Evolutionary conservation across 1,284 basidiomycete genomes (phyloP).

Genomic region (Cryptococcus wingfieldii): DNA sequence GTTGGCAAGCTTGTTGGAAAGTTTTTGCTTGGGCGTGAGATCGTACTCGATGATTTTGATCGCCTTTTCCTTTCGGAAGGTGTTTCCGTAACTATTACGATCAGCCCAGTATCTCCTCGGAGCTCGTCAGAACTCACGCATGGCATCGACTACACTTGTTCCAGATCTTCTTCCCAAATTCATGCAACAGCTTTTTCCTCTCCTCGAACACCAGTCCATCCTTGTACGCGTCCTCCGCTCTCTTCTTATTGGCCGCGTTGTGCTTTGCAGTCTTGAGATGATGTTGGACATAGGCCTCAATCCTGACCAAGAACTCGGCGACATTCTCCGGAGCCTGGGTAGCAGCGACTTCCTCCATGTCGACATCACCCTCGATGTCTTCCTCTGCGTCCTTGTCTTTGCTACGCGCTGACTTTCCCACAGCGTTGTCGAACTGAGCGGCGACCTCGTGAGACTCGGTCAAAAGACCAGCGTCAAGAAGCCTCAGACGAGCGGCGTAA

Average conservation of each 20-base stretch:
- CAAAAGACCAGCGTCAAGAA: conserved; percentile 85
- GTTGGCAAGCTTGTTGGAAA: conserved; percentile 56
- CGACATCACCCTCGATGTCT: conserved; percentile 43
- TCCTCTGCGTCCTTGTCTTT: conserved; percentile 49
- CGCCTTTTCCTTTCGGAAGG: conserved; percentile 88
- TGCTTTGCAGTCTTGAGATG: conserved; percentile 57
- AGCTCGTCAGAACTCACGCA: conserved; percentile 59
- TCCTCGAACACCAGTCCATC: conserved; percentile 81
- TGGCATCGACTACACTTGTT: conserved; percentile 71
- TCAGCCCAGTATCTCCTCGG: neutral
- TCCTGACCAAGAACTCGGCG: conserved; percentile 63
- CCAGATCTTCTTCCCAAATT: conserved; percentile 69
- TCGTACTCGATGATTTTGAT: conserved; percentile 95
- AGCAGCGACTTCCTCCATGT: conserved; percentile 33
- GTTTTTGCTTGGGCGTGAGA: conserved; percentile 73
- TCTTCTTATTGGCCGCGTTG: conserved; percentile 53
- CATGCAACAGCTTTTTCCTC: conserved; percentile 74
- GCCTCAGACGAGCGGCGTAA: conserved; percentile 79
- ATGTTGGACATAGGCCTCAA: conserved; percentile 68
- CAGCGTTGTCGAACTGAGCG: conserved; percentile 53
- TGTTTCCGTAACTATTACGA: conserved; percentile 64
- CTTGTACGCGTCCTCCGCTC: conserved; percentile 68
- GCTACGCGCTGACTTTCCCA: conserved; percentile 42
- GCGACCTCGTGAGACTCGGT: conserved; percentile 75
- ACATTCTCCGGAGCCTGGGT: conserved; percentile 51